Conservation (phyloP, 73 alveolate genomes). For the Halteria grandinella region DNA sequence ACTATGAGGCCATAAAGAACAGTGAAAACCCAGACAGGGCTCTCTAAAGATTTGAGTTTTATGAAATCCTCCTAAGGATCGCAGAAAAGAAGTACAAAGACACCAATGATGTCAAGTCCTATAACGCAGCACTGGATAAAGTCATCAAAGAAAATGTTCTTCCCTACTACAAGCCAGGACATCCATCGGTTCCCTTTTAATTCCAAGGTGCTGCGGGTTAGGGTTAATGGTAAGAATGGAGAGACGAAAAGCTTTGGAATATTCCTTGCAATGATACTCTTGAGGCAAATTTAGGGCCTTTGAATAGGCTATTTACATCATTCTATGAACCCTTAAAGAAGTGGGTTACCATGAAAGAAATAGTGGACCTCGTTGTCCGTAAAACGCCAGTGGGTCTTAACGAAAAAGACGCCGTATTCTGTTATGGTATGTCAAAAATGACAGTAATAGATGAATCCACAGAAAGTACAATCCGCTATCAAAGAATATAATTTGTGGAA, state of each 20-base stretch:
- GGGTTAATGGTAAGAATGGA: conserved; percentile 64
- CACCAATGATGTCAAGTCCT: neutral
- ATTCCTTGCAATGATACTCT: conserved; percentile 45
- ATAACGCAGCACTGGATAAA: neutral
- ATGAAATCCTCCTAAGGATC: conserved; percentile 53
- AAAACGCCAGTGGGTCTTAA: neutral
- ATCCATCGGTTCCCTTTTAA: too few species aligned
- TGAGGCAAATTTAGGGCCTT: conserved; percentile 47
- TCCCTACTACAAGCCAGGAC: too few species aligned
- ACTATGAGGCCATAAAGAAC: conserved; percentile 52
- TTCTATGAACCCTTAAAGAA: neutral
- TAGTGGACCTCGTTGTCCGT: neutral
- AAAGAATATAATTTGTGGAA: conserved; percentile 54
- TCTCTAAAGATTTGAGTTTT: conserved; percentile 64
- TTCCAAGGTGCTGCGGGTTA: too few species aligned
- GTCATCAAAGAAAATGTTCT: conserved; percentile 15
- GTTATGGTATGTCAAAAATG: conserved; percentile 64
- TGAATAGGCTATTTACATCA: conserved; percentile 24
- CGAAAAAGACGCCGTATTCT: conserved; percentile 28
- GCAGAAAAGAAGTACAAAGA: conserved; percentile 55
- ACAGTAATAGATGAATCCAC: conserved; percentile 58
- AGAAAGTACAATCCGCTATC: conserved; percentile 20
- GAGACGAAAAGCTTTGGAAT: conserved; percentile 64
- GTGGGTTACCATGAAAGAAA: conserved; percentile 2
- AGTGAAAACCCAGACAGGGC: conserved; percentile 67